Percentiles rank a stretch among this genome's conserved stretches.
Evolutionary conservation across 108 stramenopile species (phyloP).

Genomic region (Skeletonema marinoi): DNA sequence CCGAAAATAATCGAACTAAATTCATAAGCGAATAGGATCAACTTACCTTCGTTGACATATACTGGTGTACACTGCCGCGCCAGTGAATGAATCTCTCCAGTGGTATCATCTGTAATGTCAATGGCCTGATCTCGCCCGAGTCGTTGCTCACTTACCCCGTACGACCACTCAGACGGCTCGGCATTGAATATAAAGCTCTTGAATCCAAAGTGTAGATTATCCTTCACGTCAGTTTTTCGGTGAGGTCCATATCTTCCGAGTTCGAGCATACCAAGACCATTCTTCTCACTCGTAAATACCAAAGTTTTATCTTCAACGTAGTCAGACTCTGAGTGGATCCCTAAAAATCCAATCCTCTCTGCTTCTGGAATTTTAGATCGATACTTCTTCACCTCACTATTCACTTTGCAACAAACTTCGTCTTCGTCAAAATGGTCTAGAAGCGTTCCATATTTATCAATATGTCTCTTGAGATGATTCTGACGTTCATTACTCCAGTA

Average conservation of each 20-base stretch:
- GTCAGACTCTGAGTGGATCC: constrained; percentile 35
- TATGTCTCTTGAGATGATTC: not conserved
- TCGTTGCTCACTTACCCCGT: constrained; percentile 35
- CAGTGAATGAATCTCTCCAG: constrained; percentile 62
- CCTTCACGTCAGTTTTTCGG: constrained; percentile 55
- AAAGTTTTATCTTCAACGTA: constrained; percentile 22
- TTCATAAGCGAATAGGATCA: constrained; percentile 50
- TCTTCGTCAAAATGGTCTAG: constrained; percentile 20
- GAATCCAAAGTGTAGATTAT: constrained; percentile 46
- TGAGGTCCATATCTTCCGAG: constrained; percentile 73
- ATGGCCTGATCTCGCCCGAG: constrained; percentile 43
- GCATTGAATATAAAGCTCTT: constrained; percentile 65
- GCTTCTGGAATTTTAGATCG: constrained; percentile 11
- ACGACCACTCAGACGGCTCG: constrained; percentile 39
- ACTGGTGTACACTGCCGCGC: constrained; percentile 57
- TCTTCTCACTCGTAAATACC: constrained; percentile 22
- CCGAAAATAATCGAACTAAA: not conserved
- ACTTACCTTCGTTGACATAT: constrained; percentile 73
- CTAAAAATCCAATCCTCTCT: constrained; percentile 34
- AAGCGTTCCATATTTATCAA: not conserved
- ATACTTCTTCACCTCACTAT: constrained; percentile 19
- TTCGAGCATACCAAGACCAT: constrained; percentile 47
- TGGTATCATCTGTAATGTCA: constrained; percentile 80
- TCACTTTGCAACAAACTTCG: constrained; percentile 9
- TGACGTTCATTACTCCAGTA: constrained; percentile 38